phyloP scores from a whole-genome alignment of 2,329 filamentous ascomycete genomes.

The Trichoderma asperellum region DNA sequence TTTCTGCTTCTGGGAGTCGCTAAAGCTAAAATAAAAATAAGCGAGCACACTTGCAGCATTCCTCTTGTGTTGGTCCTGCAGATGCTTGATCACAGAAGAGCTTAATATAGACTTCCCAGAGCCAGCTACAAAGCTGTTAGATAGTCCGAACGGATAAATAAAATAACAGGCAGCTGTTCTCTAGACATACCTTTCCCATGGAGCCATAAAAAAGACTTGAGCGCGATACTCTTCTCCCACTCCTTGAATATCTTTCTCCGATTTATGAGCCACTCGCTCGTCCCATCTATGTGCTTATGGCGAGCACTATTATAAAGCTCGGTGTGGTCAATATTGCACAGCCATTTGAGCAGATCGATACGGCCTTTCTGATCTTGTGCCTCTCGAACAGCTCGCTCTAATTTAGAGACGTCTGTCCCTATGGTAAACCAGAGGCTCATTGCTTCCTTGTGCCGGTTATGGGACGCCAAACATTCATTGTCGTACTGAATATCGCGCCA shows the following conservation, averaged over 20 bases:
- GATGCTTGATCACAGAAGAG: conserved; percentile 6
- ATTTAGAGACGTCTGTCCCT: background rate
- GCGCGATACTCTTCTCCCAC: conserved; percentile 10
- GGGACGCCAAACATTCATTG: background rate
- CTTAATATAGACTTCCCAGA: conserved; percentile 19
- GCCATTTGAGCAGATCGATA: background rate
- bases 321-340: conserved; percentile 9
- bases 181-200: conserved; percentile 24
- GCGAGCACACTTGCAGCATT: background rate
- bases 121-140: background rate
- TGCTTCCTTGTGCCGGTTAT: background rate
- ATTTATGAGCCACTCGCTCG: background rate
- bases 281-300: background rate
- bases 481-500: conserved; percentile 10
- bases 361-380: background rate
- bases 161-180: background rate
- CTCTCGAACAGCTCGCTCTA: background rate
- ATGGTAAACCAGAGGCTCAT: background rate
- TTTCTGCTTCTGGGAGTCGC: conserved; percentile 15
- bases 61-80: background rate
- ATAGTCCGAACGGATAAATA: background rate
- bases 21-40: conserved; percentile 27
- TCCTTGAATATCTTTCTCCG: background rate
- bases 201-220: conserved; percentile 26
- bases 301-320: background rate